Base-by-base conservation (phyloP, 1,284 basidiomycete genomes). In the Ustilago cynodontis region DNA sequence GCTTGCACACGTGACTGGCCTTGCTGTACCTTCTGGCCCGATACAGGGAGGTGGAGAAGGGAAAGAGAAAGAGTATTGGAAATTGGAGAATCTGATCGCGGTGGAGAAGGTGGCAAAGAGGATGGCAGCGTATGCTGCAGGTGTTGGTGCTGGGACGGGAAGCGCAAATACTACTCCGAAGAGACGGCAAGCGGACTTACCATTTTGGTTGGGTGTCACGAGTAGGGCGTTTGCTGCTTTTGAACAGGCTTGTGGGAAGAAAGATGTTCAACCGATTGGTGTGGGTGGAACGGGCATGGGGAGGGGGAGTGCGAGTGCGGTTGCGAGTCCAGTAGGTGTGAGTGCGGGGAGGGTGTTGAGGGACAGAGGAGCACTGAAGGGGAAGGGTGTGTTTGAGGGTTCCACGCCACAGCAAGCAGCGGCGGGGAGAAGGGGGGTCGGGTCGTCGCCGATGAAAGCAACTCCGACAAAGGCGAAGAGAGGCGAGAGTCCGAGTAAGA, bases 91-190 rank as follows among this genome's bases (percentile, higher is more conserved):
- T 18, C 49, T 83, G 26, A 52, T 76, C 24, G 74, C 74, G 55
- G 66, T 82, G 4, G 78, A 83, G 52, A 75, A 75, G 37, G 72
- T 81, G 69, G 74, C 78, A 2, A 83, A 80, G 55, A 70, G 71
- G 59, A 71, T 78, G 74, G 74, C 71, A 18, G 80, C 77, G 0
- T 55, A 67, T 24, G 76, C 73, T 2, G 61, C 70, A 0, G 68
- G 66, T 22, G 67, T 54, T 9, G 26, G 37, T 20, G 43, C 3
- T 20, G 45, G 55, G 18, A 22, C 39, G 2, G 59, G 20, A 33
- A 66, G 60, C 16, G 51, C 65, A 6, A 72, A 74, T 18, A 75
- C 63, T 11, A 78, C 66, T 31, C 53, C 66, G 7, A 73, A 71
- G 16, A 64, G 72, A 9, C 57, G 80, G n/a, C 60, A 71, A 49